Percentiles rank a stretch among this genome's conserved stretches.
Evolutionary conservation across 306 rosid genomes (phyloP).

Genomic region (Medicago arabica): DNA sequence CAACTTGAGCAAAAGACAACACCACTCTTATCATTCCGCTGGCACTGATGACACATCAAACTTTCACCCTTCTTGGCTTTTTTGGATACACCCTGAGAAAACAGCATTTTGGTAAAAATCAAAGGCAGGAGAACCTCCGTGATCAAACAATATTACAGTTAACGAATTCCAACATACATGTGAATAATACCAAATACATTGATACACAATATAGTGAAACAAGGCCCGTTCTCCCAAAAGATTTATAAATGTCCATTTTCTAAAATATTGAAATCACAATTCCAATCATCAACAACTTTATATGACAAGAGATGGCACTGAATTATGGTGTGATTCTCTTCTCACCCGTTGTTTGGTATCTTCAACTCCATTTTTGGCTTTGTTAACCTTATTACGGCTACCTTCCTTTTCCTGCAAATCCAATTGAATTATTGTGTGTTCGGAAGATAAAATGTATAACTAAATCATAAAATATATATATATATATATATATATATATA

Average conservation of each 20-base stretch:
- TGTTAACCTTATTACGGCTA: too few species aligned
- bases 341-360: too few species aligned
- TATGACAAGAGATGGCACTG: background rate
- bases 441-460: too few species aligned
- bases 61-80: conserved; percentile 51
- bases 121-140: conserved; percentile 3
- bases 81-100: conserved; percentile 34
- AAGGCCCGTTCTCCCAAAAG: background rate
- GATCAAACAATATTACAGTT: conserved; percentile 8
- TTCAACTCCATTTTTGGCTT: too few species aligned
- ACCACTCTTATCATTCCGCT: conserved; percentile 65
- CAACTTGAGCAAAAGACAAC: conserved; percentile 61
- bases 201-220: background rate
- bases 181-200: background rate
- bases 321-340: too few species aligned
- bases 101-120: background rate
- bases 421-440: too few species aligned
- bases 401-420: too few species aligned
- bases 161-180: conserved; percentile 17
- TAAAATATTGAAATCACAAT: background rate
- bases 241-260: conserved; percentile 8
- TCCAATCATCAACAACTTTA: background rate
- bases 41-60: conserved; percentile 85
- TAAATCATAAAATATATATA: too few species aligned
- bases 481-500: too few species aligned